These are phyloP conservation scores for Kodamaea plutei DNA, from an alignment of 1,139 yeast genomes.

Conservation along the genomic window DNA sequence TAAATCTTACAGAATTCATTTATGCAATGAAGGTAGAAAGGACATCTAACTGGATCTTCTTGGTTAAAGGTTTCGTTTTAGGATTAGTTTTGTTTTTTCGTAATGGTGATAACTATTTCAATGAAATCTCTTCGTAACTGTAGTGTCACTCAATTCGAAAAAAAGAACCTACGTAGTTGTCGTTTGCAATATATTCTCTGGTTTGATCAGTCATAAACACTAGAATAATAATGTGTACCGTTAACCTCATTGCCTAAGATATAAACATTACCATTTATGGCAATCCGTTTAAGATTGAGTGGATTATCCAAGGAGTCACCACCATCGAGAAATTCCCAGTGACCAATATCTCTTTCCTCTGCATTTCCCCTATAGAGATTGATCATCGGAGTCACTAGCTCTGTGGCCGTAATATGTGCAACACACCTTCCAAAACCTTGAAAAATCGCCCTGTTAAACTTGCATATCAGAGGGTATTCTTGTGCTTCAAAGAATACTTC, in stretches of 20 bases:
- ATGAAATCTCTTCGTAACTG: too few species aligned
- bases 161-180: too few species aligned
- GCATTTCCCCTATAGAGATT: constrained; percentile 43
- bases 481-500: constrained; percentile 27
- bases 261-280: constrained; percentile 34
- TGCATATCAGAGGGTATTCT: constrained; percentile 17
- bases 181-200: too few species aligned
- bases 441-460: constrained; percentile 14
- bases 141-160: too few species aligned
- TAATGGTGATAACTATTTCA: too few species aligned
- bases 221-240: constrained; percentile 35
- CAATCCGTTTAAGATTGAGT: constrained; percentile 9
- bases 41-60: too few species aligned
- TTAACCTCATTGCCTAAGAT: constrained; percentile 37
- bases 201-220: too few species aligned
- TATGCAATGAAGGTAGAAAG: too few species aligned
- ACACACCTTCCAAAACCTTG: constrained; percentile 22
- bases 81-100: too few species aligned
- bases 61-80: too few species aligned
- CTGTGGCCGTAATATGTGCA: constrained; percentile 31
- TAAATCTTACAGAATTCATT: too few species aligned
- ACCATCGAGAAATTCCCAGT: constrained; percentile 18
- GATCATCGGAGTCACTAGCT: constrained; percentile 26
- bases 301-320: constrained; percentile 24
- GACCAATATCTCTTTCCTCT: constrained; percentile 30